These are phyloP conservation scores for Allium fistulosum DNA, from an alignment of 106 monocot genomes.

Conservation along the genomic window DNA sequence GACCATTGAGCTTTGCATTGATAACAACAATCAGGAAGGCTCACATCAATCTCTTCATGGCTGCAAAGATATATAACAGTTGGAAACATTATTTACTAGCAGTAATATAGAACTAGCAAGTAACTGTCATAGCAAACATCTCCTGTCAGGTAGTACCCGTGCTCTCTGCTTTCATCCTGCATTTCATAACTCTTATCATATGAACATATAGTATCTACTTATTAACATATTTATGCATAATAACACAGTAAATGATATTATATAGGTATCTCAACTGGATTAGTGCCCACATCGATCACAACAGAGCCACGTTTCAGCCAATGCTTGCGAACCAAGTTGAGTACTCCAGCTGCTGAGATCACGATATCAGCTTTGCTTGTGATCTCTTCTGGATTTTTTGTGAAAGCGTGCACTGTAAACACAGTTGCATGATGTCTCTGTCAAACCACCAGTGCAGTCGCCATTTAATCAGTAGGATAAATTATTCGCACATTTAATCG, in stretches of 20 bases:
- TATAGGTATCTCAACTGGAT: constrained; percentile 63
- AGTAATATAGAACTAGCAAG: no score
- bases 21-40: no score
- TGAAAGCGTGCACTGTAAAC: constrained; percentile 72
- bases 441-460: not conserved
- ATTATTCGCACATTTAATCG: no score
- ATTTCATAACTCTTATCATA: not conserved
- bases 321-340: constrained; percentile 61
- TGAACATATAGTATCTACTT: not conserved
- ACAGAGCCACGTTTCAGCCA: constrained; percentile 81
- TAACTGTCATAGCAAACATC: constrained; percentile 88
- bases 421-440: constrained; percentile 99
- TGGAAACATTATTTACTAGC: no score
- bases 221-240: not conserved
- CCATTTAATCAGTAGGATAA: no score
- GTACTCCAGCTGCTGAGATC: constrained; percentile 86
- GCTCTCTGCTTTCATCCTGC: constrained; percentile 59
- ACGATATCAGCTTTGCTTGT: constrained; percentile 78
- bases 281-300: constrained; percentile 94
- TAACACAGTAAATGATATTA: not conserved
- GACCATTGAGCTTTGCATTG: no score
- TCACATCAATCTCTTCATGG: no score
- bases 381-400: constrained; percentile 69
- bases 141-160: constrained; percentile 74
- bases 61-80: no score